A percentile compares a stretch with the other conserved stretches of the same genome.
Conservation (phyloP, 139 green algal genomes). For the Mesotaenium endlicherianum region DNA sequence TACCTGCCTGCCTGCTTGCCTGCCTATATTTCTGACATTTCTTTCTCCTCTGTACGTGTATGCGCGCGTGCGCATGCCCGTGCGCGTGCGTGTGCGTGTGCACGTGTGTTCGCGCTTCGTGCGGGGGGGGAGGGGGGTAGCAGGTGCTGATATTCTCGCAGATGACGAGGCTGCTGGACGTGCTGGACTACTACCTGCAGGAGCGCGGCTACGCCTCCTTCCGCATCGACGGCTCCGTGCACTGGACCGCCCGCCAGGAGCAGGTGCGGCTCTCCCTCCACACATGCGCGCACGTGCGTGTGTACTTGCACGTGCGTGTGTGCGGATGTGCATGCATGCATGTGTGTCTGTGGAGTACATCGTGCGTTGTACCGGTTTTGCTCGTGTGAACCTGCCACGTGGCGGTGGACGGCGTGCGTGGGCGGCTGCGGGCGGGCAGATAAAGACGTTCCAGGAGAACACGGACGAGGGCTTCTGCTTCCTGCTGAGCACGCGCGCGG, state of each 20-base stretch:
- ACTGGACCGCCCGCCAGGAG: conserved; percentile 70
- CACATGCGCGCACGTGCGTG: background rate
- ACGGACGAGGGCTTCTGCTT: conserved; percentile 77
- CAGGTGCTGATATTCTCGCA: conserved; percentile 92
- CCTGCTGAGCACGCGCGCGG: conserved; percentile 93
- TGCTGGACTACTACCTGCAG: conserved; percentile 89
- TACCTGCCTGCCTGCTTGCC: no score
- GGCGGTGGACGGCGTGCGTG: no score
- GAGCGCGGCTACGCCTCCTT: conserved; percentile 68
- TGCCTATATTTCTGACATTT: background rate
- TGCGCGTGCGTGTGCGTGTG: background rate
- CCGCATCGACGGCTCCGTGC: conserved; percentile 87
- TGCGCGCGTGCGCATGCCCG: background rate
- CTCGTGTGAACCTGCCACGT: background rate
- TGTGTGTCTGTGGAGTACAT: background rate
- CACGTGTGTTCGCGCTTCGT: background rate
- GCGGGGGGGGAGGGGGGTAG: background rate
- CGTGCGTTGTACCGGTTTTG: no score
- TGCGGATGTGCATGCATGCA: no score
- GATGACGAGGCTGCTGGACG: conserved; percentile 98
- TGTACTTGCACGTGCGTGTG: background rate
- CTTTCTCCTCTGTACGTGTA: background rate
- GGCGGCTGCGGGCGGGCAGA: conserved; percentile 41
- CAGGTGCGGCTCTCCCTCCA: conserved; percentile 13
- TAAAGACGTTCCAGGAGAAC: conserved; percentile 81